Conservation (phyloP, 176 grass and related monocot genomes). For the Cymbopogon citratus region DNA sequence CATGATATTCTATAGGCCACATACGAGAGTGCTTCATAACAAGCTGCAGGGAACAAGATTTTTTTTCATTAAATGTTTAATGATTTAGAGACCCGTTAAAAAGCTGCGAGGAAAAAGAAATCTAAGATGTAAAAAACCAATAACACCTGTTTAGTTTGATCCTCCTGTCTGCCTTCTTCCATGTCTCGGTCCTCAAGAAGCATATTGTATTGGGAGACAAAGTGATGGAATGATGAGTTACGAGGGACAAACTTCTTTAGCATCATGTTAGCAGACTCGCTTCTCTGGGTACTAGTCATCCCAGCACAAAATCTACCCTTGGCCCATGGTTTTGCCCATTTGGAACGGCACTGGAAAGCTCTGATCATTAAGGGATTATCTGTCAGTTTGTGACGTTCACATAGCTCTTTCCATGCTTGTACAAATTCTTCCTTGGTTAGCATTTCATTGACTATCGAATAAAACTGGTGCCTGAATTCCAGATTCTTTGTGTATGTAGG, state of each 20-base stretch:
- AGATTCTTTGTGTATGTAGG: background rate
- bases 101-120: too few species aligned
- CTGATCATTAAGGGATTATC: background rate
- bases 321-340: background rate
- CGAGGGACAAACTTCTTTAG: background rate
- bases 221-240: background rate
- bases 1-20: too few species aligned
- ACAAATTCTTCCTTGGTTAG: background rate
- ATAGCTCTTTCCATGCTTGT: background rate
- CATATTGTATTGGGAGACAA: background rate
- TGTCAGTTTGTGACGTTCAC: background rate
- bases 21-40: too few species aligned
- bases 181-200: background rate
- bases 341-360: background rate
- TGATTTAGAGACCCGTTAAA: too few species aligned
- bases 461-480: background rate
- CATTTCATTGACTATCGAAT: background rate
- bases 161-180: background rate
- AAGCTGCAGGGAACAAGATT: too few species aligned
- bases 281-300: background rate
- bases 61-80: too few species aligned
- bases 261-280: background rate
- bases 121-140: too few species aligned
- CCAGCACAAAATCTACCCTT: background rate
- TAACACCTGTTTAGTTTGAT: background rate